Evolutionary conservation across 768 basidiomycete genomes (phyloP).

Genomic region (Austroboletus eburneus): DNA sequence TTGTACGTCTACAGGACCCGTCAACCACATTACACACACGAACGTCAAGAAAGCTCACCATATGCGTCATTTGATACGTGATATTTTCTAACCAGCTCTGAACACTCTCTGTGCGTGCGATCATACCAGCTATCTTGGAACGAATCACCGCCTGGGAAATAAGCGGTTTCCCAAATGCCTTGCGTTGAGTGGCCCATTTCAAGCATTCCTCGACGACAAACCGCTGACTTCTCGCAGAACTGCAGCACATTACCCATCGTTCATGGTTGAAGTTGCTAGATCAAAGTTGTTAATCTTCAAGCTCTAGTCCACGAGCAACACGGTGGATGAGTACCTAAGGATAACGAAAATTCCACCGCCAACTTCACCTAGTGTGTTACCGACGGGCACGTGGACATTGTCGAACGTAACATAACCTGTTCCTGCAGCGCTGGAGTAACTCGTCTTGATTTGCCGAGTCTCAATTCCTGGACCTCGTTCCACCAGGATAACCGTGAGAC

Average conservation of each 20-base stretch:
- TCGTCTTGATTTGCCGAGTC: slow-evolving; percentile 69
- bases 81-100: slow-evolving; percentile 87
- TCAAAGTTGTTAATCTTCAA: slow-evolving; percentile 11
- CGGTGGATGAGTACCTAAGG: slow-evolving; percentile 37
- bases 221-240: slow-evolving; percentile 69
- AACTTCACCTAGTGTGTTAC: slow-evolving; percentile 70
- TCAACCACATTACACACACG: slow-evolving; percentile 1
- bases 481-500: slow-evolving; percentile 63
- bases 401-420: slow-evolving; percentile 84
- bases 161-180: slow-evolving; percentile 88
- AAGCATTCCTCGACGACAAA: slow-evolving; percentile 75
- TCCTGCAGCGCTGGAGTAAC: slow-evolving; percentile 85
- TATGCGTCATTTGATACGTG: slow-evolving; percentile 84
- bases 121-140: slow-evolving; percentile 84
- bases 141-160: slow-evolving; percentile 84
- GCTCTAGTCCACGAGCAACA: not conserved
- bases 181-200: slow-evolving; percentile 87
- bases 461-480: slow-evolving; percentile 62
- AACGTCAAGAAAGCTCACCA: slow-evolving; percentile 39
- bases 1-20: slow-evolving; percentile 49
- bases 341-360: slow-evolving; percentile 62
- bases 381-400: slow-evolving; percentile 80
- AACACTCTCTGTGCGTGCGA: slow-evolving; percentile 73
- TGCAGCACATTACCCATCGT: slow-evolving; percentile 87
- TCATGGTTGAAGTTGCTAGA: slow-evolving; percentile 90